Evolutionary conservation across 306 rosid species (phyloP).

Genomic region (Ochetophila trinervis): DNA sequence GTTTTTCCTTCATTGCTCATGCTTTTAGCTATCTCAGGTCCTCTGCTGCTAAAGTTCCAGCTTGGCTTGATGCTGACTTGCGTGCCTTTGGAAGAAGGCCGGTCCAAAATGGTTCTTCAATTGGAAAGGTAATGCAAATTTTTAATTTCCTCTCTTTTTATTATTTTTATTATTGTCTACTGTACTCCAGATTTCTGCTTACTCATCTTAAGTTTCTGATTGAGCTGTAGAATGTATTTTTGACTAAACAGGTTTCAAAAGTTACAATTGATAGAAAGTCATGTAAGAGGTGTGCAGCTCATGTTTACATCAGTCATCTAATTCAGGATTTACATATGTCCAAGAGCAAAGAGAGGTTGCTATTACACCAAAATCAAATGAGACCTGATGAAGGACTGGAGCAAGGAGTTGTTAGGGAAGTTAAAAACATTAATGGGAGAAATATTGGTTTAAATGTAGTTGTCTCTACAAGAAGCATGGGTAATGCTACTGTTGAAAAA

Average conservation of each 20-base stretch:
- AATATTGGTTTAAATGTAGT: slow-evolving; percentile 25
- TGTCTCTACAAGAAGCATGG: slow-evolving; percentile 20
- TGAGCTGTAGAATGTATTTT: not conserved
- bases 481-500: slow-evolving; percentile 18
- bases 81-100: slow-evolving; percentile 4
- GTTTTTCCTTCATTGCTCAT: not conserved
- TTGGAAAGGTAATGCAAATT: slow-evolving; percentile 31
- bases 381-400: slow-evolving; percentile 36
- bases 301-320: slow-evolving; percentile 56
- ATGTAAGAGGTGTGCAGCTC: slow-evolving; percentile 64
- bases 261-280: slow-evolving; percentile 20
- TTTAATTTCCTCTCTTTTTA: not conserved
- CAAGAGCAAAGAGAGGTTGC: slow-evolving; percentile 24
- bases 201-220: slow-evolving; percentile 5
- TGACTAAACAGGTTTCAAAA: slow-evolving; percentile 35
- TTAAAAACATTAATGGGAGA: slow-evolving; percentile 23
- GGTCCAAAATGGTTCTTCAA: slow-evolving; percentile 23
- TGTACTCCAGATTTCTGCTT: not conserved
- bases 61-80: slow-evolving; percentile 29
- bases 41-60: slow-evolving; percentile 26
- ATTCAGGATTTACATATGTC: slow-evolving; percentile 39
- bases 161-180: not conserved
- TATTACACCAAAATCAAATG: slow-evolving; percentile 17
- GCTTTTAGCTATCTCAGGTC: slow-evolving; percentile 27
- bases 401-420: slow-evolving; percentile 28